Evolutionary conservation across 306 rosid species (phyloP), one percentile per base, ranked within the genome.

Genomic region (Cyamopsis tetragonoloba): DNA sequence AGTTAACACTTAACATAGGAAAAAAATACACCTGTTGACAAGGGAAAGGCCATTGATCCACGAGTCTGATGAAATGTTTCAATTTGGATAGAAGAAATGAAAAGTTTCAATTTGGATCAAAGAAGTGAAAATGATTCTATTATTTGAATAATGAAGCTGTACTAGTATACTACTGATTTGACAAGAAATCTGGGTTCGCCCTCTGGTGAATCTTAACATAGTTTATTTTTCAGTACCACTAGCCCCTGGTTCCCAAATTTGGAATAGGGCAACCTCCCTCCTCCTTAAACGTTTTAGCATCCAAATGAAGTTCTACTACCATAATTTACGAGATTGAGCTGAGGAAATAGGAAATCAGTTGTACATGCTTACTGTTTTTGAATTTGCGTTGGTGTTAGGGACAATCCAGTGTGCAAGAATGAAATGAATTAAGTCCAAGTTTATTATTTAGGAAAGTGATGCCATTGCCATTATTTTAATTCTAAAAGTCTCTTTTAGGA

Each of bases 351-450:
- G 31, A 18, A 43, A 55, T 34, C 49, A 10, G 48, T 17, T 55
- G 26, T 53, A 18, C 31, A 42, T 64, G 28, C 38, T n/a, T n/a
- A n/a, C n/a, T n/a, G n/a, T n/a, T n/a, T n/a, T n/a, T n/a, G n/a
- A n/a, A 27, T 73, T 60, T 72, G 48, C 56, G 28, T 30, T 53
- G 19, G 14, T 54, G 31, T n/a, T n/a, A n/a, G n/a, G n/a, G n/a
- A n/a, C n/a, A n/a, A n/a, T n/a, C n/a, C n/a, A n/a, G n/a, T n/a
- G 34, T 34, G 73, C 62, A 10, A 6, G 43, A 59, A 50, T 38
- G 48, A 3, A 7, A 27, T 57, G 5, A 7, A 27, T 57, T 5
- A 6, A 35, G 44, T 22, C 31, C 1, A 19, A 61, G 34, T 46
- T 37, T 24, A 3, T 22, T 10, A 44, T 14, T 14, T 19, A 15